These are phyloP conservation scores for Artemisia tridentata DNA, from an alignment of 129 eudicot species.

Conservation along the genomic window DNA sequence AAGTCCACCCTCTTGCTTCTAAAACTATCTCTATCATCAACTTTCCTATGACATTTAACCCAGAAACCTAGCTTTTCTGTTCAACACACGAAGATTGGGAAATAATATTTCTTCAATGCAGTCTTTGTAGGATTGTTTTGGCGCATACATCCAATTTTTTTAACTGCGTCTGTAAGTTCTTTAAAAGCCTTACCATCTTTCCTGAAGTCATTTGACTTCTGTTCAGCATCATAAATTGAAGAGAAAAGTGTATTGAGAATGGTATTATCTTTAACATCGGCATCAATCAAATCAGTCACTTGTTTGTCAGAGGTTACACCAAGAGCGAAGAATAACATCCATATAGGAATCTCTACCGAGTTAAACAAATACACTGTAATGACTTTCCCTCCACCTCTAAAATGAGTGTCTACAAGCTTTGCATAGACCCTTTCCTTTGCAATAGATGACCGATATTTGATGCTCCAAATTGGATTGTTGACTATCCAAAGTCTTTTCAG, in stretches of 20 bases:
- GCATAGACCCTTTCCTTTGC: constrained; percentile 60
- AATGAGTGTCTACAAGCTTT: constrained; percentile 53
- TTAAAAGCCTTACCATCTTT: constrained; percentile 45
- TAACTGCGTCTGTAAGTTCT: constrained; percentile 27
- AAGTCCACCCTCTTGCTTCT: constrained; percentile 84
- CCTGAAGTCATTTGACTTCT: constrained; percentile 60
- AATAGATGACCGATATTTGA: constrained; percentile 45
- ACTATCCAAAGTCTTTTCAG: constrained; percentile 65
- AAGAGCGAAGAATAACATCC: constrained; percentile 85
- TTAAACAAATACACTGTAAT: constrained; percentile 51
- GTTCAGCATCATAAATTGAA: constrained; percentile 81
- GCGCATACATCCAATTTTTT: constrained; percentile 46
- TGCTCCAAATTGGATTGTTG: constrained; percentile 54
- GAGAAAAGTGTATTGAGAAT: constrained; percentile 60
- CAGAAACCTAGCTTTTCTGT: constrained; percentile 65
- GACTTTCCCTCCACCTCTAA: constrained; percentile 61
- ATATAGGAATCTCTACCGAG: constrained; percentile 59
- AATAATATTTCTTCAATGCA: constrained; percentile 44
- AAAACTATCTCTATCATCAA: constrained; percentile 82
- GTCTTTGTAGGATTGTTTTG: constrained; percentile 41
- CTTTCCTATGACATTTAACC: constrained; percentile 77
- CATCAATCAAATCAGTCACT: constrained; percentile 60
- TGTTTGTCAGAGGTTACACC: constrained; percentile 76
- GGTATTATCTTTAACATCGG: constrained; percentile 45
- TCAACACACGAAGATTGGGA: constrained; percentile 55